These are phyloP conservation scores for Paraconiothyrium brasiliense DNA, from an alignment of 2,329 filamentous ascomycete species.

Conservation along the genomic window DNA sequence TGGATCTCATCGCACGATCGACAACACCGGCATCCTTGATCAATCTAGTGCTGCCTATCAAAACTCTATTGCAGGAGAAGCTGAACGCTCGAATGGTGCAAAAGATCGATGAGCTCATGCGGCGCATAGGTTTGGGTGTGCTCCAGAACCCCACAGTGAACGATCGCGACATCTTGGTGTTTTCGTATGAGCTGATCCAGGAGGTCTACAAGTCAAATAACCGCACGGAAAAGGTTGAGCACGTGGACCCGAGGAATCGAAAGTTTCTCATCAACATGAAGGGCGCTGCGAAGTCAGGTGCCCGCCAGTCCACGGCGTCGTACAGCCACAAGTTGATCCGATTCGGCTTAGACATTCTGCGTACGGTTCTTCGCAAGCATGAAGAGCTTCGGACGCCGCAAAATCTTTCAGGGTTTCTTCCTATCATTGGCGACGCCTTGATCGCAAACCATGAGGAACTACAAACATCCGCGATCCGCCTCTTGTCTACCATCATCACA, in stretches of 20 bases:
- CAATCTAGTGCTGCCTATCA: constrained; percentile 80
- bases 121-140: constrained; percentile 83
- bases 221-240: constrained; percentile 47
- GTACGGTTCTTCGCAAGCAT: constrained; percentile 86
- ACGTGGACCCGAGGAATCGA: constrained; percentile 59
- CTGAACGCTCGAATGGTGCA: constrained; percentile 83
- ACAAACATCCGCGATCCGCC: constrained; percentile 83
- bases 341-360: constrained; percentile 87
- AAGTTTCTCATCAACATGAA: constrained; percentile 82
- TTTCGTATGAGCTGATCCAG: constrained; percentile 94
- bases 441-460: constrained; percentile 90
- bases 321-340: constrained; percentile 87
- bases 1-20: constrained; percentile 88
- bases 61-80: constrained; percentile 81
- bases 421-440: constrained; percentile 86
- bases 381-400: constrained; percentile 79
- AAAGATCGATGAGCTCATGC: constrained; percentile 89
- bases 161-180: constrained; percentile 84
- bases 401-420: constrained; percentile 86
- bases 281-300: constrained; percentile 76
- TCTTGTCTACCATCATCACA: constrained; percentile 86
- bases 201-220: constrained; percentile 76
- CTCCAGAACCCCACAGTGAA: constrained; percentile 81
- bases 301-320: constrained; percentile 76
- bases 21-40: constrained; percentile 79